Base-by-base conservation (phyloP, 257 asterid genomes). In the Solanum ossicruentum region DNA sequence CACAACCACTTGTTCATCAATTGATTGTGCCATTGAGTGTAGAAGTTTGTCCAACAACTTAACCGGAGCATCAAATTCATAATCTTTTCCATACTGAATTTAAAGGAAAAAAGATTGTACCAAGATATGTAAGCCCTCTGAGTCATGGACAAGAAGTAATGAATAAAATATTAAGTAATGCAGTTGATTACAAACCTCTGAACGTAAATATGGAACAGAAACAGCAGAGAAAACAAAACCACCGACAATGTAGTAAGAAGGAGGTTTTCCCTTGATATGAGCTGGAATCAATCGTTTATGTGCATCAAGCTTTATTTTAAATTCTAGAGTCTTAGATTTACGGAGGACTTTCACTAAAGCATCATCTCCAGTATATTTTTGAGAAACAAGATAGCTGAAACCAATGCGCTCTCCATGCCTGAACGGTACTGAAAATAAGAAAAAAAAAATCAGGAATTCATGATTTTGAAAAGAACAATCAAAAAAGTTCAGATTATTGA, bases 341-440 rank as follows among this genome's bases (percentile, higher is more conserved):
- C 89, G 89, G 47, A 87, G 87, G 82, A 87, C 87, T 85, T 84
- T 82, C 66, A 87, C 82, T 75, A 15, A 52, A 71, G 87, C 84
- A 84, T 65, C 16, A 65, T 87, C 87, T 28, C 89, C 89, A 54
- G 63, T 81, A 85, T 71, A 87, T 63, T 87, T 87, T 43, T 87
- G 84, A 39, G 87, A 87, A 56, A 87, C 80, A 20, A 87, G 87
- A 72, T 87, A 85, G 71, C 87, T 85, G 77, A 84, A 87, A 55
- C 84, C 87, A 57, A 87, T 85, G 61, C 89, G 89, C 85, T 84
- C 89, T 52, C 87, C 89, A 26, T 87, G 84, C 80, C 84, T 82
- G 80, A 84, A 87, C 1, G 85, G 87, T 32, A 86, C 88, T 86
- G 86, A 18, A 81, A 82, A 83, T 15, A 58, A 78, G 11, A 66